Percentiles rank a stretch among this genome's conserved stretches.
These are phyloP conservation scores for Tolypocladium endophyticum DNA, from an alignment of 2,329 filamentous ascomycete genomes.

Conservation along the genomic window DNA sequence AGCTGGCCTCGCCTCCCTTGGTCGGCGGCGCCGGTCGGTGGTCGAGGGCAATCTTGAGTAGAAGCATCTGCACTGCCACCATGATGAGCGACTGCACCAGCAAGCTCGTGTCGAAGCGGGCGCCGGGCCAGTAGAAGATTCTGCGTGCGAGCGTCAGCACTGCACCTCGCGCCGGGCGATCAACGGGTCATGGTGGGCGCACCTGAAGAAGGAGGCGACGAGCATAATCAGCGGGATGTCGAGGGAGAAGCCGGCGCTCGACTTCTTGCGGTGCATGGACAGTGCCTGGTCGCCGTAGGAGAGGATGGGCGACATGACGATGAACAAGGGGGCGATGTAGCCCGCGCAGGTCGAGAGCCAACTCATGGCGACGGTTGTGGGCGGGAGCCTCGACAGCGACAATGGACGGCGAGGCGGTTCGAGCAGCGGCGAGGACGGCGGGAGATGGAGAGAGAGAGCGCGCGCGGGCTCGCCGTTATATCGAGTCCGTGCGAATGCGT, in stretches of 20 bases:
- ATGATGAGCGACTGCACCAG: conserved; percentile 56
- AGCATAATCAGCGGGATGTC: conserved; percentile 67
- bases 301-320: conserved; percentile 51
- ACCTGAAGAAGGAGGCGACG: conserved; percentile 56
- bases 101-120: conserved; percentile 52
- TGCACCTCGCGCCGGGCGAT: too few species aligned
- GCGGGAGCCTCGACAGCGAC: not conserved
- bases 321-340: conserved; percentile 51
- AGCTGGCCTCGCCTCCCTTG: conserved; percentile 48
- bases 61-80: conserved; percentile 50
- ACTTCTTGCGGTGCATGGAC: conserved; percentile 53
- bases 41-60: conserved; percentile 60
- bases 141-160: conserved; percentile 24
- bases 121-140: conserved; percentile 61
- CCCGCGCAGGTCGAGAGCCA: conserved; percentile 40
- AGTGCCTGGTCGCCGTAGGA: conserved; percentile 57
- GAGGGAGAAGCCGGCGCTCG: conserved; percentile 58
- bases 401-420: not conserved
- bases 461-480: not conserved
- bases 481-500: not conserved
- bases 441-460: not conserved
- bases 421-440: not conserved
- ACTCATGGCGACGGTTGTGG: conserved; percentile 18
- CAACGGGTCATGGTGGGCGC: conserved; percentile 7
- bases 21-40: conserved; percentile 49